Evolutionary conservation across 2,329 filamentous ascomycete species (phyloP), one percentile per base, ranked within the genome.

Genomic region (Cercospora sp.): DNA sequence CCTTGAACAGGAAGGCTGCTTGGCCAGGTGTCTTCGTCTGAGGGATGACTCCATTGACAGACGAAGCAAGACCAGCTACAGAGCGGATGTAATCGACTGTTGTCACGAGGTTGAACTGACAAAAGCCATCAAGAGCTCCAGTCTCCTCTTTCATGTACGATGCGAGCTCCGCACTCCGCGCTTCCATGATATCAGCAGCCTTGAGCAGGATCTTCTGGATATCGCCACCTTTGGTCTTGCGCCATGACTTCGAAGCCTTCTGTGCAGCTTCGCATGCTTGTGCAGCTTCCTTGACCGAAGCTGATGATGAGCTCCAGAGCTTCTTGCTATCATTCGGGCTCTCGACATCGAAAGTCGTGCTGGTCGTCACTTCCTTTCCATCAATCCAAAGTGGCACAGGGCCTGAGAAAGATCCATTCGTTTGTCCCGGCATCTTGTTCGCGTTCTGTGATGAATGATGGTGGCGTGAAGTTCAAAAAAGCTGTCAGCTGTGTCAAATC

Each of bases 161-260:
- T 9, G 79, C 80, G 18, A 92, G 78, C 77, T 93, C 90, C 6
- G 87, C 84, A 23, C 82, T 81, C 8, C 90, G 86, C 31, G 77
- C 79, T 48, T 86, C 82, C 68, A 94, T 81, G 60, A 93, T 79
- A 8, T 89, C 87, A 9, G 90, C 89, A 0, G 90, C 89, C 76
- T 87, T 88, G 67, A 90, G 81, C 67, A 96, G 84, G 70, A 96
- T 87, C 71, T 90, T 86, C 39, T 91, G 88, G 45, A 91, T 89
- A 26, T 83, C 76, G 26, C 81, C 75, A 1, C 89, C 86, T 57
- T 87, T 87, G 2, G 86, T 86, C 71, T 85, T 86, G 53, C 85
- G 84, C 92, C 92, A 96, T 67, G 84, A 80, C 53, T 85, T 85
- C 78, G 92, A 90, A 1, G 92, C 91, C 13, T 83, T 82, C n/a